A percentile compares a stretch with the other conserved stretches of the same genome.
phyloP scores from a whole-genome alignment of 192 early-diverging fungal genomes.

The Coemansia sp. region DNA sequence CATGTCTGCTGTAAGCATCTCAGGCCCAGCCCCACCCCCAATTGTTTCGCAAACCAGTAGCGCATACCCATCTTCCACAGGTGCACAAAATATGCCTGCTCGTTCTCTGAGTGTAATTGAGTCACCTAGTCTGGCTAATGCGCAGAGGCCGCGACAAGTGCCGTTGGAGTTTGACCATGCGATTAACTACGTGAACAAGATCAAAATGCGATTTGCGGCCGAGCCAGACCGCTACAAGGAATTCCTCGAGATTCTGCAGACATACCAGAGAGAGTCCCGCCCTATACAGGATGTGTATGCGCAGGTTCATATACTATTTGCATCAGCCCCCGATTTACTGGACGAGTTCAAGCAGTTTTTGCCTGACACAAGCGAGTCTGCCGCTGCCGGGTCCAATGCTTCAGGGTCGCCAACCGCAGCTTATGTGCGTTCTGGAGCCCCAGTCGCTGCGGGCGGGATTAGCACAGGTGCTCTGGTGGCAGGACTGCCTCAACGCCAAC shows the following conservation, averaged over 20 bases:
- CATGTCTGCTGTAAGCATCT: conserved; percentile 2
- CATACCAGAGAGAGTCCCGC: conserved; percentile 94
- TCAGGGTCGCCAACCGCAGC: conserved; percentile 33
- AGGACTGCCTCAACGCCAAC: conserved; percentile 12
- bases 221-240: conserved; percentile 97
- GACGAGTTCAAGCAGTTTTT: conserved; percentile 99
- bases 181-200: conserved; percentile 99
- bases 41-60: neutral
- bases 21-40: conserved; percentile 2
- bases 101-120: conserved; percentile 33
- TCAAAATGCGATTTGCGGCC: conserved; percentile 92
- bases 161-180: conserved; percentile 98
- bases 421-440: conserved; percentile 23
- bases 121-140: conserved; percentile 28
- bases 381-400: conserved; percentile 18
- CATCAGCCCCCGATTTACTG: conserved; percentile 81
- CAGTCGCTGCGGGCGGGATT: conserved; percentile 6
- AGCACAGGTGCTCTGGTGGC: neutral
- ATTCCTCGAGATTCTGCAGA: conserved; percentile 96
- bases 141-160: conserved; percentile 56
- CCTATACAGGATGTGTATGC: conserved; percentile 97
- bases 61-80: neutral
- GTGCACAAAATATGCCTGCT: conserved; percentile 9
- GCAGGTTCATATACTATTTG: conserved; percentile 89
- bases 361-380: conserved; percentile 78